Base-by-base conservation (phyloP, 371 early-diverging fungal species). In the Blakeslea trispora region DNA sequence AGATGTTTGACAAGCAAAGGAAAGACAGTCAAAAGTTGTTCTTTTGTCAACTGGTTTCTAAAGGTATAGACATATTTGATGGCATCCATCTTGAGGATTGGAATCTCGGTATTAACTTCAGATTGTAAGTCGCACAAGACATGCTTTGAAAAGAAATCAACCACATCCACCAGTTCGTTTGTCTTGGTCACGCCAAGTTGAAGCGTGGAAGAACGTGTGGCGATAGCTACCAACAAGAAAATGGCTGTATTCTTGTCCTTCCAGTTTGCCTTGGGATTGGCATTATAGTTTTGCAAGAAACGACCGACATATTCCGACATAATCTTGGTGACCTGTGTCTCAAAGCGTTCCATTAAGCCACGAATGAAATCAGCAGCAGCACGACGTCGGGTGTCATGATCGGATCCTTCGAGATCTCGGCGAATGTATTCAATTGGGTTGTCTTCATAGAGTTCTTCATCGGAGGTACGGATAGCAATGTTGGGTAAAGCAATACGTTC, bases 401-500 rank as follows among this genome's bases (percentile, higher is more conserved):
- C 93, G 22, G 91, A 86, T 34, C 94, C 94, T 68, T 98, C 98
- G n/a, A 97, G 64, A 70, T 97, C 97, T 53, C 93, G 80, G 18
- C 94, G 83, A 61, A 97, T 91, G 66, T 87, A 97, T 50, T 93
- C 95, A 59, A 97, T 87, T 7, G 96, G 95, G 45, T 97, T 97
- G 65, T 97, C 98, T 65, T 97, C 95, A 71, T 96, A 97, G 52
- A 93, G 65, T 59, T 97, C 98, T 73, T 92, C 92, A 63, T 99
- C 99, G 9, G 84, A 72, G 53, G 86, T 79, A 66, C 96, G 80
- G 59, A 97, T 72, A 7, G 78, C 75, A 74, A 96, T 90, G 69
- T 97, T 99, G 32, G 95, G 95, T n/a, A 99, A 67, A 8, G 96
- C 83, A 45, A 98, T 87, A 64, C 90, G 90, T 68, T 95, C 91